A percentile compares a stretch with the other conserved stretches of the same genome.
These are phyloP conservation scores for Mucor circinelloides DNA, from an alignment of 371 early-diverging fungal genomes.

Conservation along the genomic window DNA sequence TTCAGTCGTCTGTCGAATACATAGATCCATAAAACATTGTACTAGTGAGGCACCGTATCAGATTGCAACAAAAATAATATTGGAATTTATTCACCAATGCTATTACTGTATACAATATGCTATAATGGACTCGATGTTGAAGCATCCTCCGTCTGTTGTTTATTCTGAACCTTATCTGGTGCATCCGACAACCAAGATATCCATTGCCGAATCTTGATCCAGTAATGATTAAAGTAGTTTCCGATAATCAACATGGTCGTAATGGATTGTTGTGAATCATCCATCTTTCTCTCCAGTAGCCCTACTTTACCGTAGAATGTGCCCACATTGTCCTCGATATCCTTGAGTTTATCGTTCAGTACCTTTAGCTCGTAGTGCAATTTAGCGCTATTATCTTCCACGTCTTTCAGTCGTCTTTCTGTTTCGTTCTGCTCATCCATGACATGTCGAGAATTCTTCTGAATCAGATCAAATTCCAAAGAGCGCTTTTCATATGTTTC, in stretches of 20 bases:
- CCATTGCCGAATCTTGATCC: slow-evolving; percentile 40
- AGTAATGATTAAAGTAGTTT: slow-evolving; percentile 53
- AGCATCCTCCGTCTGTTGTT: neutral
- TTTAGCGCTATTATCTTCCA: slow-evolving; percentile 48
- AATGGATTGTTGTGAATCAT: slow-evolving; percentile 47
- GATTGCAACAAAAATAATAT: too few species aligned
- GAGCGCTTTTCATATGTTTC: slow-evolving; percentile 31
- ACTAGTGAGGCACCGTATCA: too few species aligned
- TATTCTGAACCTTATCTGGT: neutral
- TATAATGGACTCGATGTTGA: neutral
- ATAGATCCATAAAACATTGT: too few species aligned
- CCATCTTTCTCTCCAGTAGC: slow-evolving; percentile 46
- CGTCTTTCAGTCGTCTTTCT: slow-evolving; percentile 35
- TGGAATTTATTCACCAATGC: too few species aligned
- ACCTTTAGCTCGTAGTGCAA: slow-evolving; percentile 50
- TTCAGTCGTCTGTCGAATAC: too few species aligned
- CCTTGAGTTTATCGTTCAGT: slow-evolving; percentile 47
- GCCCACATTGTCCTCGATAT: slow-evolving; percentile 49
- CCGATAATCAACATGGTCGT: slow-evolving; percentile 52
- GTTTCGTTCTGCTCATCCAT: slow-evolving; percentile 39
- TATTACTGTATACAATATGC: neutral
- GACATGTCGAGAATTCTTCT: slow-evolving; percentile 21
- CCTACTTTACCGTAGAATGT: slow-evolving; percentile 47
- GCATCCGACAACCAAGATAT: slow-evolving; percentile 6
- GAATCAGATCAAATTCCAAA: slow-evolving; percentile 33